A percentile compares a stretch with the other conserved stretches of the same genome.
phyloP scores from a whole-genome alignment of 2,329 filamentous ascomycete species.

The Penicillium crustosum region DNA sequence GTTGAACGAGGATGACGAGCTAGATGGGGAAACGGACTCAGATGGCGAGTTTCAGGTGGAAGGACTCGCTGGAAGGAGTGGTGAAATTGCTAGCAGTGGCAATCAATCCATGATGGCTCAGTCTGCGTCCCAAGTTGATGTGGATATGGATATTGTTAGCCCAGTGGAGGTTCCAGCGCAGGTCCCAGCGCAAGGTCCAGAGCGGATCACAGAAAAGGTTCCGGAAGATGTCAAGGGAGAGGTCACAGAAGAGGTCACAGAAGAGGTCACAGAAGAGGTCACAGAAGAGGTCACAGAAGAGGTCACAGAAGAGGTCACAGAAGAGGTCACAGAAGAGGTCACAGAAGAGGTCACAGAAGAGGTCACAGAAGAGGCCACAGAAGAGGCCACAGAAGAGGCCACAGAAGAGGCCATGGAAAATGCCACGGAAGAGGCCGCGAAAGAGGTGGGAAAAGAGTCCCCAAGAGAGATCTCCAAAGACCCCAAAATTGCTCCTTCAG shows the following conservation, averaged over 20 bases:
- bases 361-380: no score
- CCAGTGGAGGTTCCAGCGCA: background rate
- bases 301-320: background rate
- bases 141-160: background rate
- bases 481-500: background rate
- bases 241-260: fast-evolving
- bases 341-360: no score
- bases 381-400: no score
- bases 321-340: no score
- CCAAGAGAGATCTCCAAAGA: no score
- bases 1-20: background rate
- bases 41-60: background rate
- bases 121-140: background rate
- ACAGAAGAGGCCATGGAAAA: no score
- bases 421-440: no score
- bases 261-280: background rate
- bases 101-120: background rate
- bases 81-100: background rate
- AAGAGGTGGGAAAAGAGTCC: background rate
- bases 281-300: fast-evolving
- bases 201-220: background rate
- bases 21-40: background rate
- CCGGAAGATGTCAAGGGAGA: background rate
- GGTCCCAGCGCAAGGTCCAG: background rate
- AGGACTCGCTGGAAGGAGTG: background rate